Evolutionary conservation across 768 basidiomycete genomes (phyloP), one percentile per base, ranked within the genome.

Genomic region (Leccinum uliginosum): DNA sequence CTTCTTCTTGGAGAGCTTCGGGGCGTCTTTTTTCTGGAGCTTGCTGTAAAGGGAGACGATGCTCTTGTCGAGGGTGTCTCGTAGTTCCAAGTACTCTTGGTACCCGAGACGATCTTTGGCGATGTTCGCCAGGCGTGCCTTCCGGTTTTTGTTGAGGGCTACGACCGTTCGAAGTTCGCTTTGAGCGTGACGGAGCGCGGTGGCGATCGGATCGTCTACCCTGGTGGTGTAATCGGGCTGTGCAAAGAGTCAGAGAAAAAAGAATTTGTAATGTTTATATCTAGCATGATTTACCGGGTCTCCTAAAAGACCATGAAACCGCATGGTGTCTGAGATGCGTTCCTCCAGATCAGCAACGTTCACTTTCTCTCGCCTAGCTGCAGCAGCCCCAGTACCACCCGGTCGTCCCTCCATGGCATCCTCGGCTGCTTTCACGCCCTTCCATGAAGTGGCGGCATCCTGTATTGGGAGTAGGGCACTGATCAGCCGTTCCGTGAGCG

Each of bases 151-250:
- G 77, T 99, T 99, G 56, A 84, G 80, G 9, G 85, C 80, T 3
- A 89, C 78, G 50, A 98, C 89, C 6, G 75, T 76, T 10, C 88
- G 83, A 6, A 99, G 80, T 61, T 93, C 84, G 14, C 80, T 75
- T 69, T 99, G 97, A 17, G 92, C 90, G 44, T 91, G 86, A 3
- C 96, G 88, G 1, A 99, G 82, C 1, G 92, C 89, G 2, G 90
- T 85, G 8, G 94, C 87, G 50, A 99, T 91, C 30, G 95, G 94
- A 71, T 99, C 97, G 68, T 98, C 96, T 35, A 94, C 88, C 58
- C 87, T 84, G 46, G 84, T 79, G 23, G 83, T 76, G 65, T 82
- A 91, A 68, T 91, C 84, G 48, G 88, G 87, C 88, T 90, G 59
- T 24, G 40, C 11, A 43, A 62, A 45, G 51, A 57, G 47, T 68